Conservation (phyloP, 2,329 filamentous ascomycete species). For the Fusarium staphyleae region DNA sequence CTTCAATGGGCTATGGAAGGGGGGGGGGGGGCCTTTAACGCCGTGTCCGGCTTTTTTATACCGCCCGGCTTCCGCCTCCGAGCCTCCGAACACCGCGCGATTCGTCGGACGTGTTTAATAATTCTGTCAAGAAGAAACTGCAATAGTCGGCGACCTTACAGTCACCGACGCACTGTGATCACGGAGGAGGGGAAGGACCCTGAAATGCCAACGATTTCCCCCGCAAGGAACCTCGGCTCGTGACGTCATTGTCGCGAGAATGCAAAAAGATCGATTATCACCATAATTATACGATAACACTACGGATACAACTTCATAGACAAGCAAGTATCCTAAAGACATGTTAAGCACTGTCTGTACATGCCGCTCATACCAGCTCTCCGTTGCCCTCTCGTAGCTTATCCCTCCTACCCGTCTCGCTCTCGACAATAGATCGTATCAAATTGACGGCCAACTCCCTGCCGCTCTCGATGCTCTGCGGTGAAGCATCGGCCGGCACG, state of each 20-base stretch:
- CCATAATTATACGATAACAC: background rate
- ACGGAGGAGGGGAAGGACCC: background rate
- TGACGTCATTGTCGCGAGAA: slow-evolving; percentile 12
- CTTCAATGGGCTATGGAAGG: background rate
- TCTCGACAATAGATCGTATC: slow-evolving; percentile 64
- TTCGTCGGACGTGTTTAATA: background rate
- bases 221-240: background rate
- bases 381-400: slow-evolving; percentile 3
- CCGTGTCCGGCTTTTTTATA: background rate
- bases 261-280: background rate
- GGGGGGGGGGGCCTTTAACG: no score
- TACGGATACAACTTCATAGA: no score
- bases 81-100: background rate
- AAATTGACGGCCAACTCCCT: slow-evolving; percentile 61
- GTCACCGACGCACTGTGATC: background rate
- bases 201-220: no score
- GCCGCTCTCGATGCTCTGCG: slow-evolving; percentile 56
- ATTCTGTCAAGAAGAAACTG: background rate
- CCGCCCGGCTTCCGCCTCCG: background rate
- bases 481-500: slow-evolving; percentile 67
- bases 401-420: slow-evolving; percentile 47
- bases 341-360: no score
- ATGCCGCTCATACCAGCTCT: no score
- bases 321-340: background rate
- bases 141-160: background rate